A percentile compares a stretch with the other conserved stretches of the same genome.
Evolutionary conservation across 371 early-diverging fungal genomes (phyloP).

Genomic region (Cokeromyces recurvatus): DNA sequence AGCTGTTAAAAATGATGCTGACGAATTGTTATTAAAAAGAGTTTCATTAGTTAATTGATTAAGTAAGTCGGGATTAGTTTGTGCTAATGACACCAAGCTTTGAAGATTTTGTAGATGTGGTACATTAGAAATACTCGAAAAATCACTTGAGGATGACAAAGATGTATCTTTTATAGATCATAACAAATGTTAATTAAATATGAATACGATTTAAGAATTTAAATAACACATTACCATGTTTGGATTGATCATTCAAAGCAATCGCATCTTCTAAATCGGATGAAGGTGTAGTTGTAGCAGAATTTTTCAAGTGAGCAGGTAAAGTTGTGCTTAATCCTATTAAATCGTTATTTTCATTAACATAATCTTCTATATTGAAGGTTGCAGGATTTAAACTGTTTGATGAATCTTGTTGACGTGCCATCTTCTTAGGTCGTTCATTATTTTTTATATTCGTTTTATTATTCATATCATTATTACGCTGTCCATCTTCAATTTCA

Average conservation of each 20-base stretch:
- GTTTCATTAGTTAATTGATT: conserved; percentile 21
- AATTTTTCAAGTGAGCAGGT: conserved; percentile 6
- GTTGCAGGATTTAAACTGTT: neutral
- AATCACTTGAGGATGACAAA: neutral
- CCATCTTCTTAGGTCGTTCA: conserved; percentile 9
- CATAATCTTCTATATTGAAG: conserved; percentile 23
- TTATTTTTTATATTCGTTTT: neutral
- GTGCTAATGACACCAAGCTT: conserved; percentile 24
- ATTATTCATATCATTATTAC: neutral
- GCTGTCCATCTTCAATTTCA: conserved; percentile 2
- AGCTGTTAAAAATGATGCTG: too few relatives aligned
- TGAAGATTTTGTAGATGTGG: conserved; percentile 22
- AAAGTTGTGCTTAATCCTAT: neutral
- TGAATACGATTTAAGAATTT: too few relatives aligned
- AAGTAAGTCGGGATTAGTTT: conserved; percentile 23
- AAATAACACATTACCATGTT: conserved; percentile 9
- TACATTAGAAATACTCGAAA: conserved; percentile 6
- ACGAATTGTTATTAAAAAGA: neutral
- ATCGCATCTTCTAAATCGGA: conserved; percentile 24
- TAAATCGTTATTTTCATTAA: conserved; percentile 11
- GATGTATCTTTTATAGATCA: neutral
- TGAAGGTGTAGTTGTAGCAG: neutral
- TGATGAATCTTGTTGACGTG: conserved; percentile 3
- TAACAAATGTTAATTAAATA: neutral
- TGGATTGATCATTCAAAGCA: conserved; percentile 24